Conservation (phyloP, 257 asterid genomes). For the Solanum neorickii region DNA sequence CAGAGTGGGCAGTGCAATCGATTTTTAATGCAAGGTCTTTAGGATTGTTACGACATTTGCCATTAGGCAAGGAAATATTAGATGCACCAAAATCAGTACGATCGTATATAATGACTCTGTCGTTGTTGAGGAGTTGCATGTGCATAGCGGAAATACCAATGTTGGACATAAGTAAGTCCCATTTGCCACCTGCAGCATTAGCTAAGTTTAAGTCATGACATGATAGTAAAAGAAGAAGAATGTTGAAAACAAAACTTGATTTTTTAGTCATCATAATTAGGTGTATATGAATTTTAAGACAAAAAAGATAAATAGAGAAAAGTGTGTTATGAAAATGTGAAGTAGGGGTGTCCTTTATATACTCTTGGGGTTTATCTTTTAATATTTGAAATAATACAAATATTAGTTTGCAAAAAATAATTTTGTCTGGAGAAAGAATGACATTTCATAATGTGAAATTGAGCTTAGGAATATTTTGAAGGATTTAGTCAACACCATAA, state of each 20-base stretch:
- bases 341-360: background rate
- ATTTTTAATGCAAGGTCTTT: background rate
- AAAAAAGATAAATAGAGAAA: background rate
- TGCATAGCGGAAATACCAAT: constrained; percentile 45
- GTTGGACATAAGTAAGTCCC: constrained; percentile 24
- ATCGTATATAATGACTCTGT: constrained; percentile 34
- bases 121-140: constrained; percentile 48
- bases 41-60: constrained; percentile 23
- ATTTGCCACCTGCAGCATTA: constrained; percentile 20
- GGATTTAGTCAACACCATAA: background rate
- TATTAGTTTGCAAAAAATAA: background rate
- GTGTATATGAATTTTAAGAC: background rate
- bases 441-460: background rate
- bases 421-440: background rate
- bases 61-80: constrained; percentile 26
- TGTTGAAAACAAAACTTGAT: background rate
- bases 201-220: background rate
- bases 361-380: background rate
- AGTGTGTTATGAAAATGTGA: background rate
- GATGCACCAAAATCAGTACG: constrained; percentile 42
- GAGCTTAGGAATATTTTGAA: background rate
- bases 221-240: background rate
- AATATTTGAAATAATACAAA: background rate
- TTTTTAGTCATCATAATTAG: background rate
- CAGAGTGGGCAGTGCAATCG: constrained; percentile 54